Evolutionary conservation across 2,329 filamentous ascomycete species (phyloP), one percentile per base, ranked within the genome.

Genomic region (Bipolaris bicolor): DNA sequence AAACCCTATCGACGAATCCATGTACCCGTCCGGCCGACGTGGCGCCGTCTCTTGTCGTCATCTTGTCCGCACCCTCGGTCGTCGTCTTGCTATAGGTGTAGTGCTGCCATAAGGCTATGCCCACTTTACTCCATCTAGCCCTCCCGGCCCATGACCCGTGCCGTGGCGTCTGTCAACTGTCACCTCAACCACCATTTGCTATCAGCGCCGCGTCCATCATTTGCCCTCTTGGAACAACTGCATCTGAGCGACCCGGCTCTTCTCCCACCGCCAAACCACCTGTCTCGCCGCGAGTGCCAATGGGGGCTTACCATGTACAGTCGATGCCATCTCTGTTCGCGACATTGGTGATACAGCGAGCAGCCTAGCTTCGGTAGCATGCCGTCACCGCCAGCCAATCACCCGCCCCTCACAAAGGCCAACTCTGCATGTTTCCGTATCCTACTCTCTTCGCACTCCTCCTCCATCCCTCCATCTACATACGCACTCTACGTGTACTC

Each of bases 1-100:
- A 31, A 31, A 31, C 29, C 10, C 29, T 13, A 31, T 31, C 10
- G 29, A 31, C 29, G 33, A 33, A 29, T 33, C 26, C 20, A 48
- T 44, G 48, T 39, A 44, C 40, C 53, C 33, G 34, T 34, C 49
- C 48, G 50, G 26, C 55, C 51, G 55, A 50, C 36, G 55, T 57
- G n/a, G 50, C 55, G 51, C 51, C 55, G 51, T 44, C 34, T 18
- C 34, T 41, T 46, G 47, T 46, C 55, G 43, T 57, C 55, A 57
- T 48, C 49, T 51, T 37, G 52, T 40, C 43, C 24, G 33, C 40
- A 44, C 34, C 3, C 29, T 31, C 31, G 29, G 10, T 31, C 29
- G 29, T 31, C 29, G 29, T 31, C 29, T 31, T 31, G 29, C 29
- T 11, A 31, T 31, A 31, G 29, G 29, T 9, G 29, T 13, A 31